Conservation (phyloP, 768 basidiomycete species). For the Lactarius pseudohatsudake region DNA sequence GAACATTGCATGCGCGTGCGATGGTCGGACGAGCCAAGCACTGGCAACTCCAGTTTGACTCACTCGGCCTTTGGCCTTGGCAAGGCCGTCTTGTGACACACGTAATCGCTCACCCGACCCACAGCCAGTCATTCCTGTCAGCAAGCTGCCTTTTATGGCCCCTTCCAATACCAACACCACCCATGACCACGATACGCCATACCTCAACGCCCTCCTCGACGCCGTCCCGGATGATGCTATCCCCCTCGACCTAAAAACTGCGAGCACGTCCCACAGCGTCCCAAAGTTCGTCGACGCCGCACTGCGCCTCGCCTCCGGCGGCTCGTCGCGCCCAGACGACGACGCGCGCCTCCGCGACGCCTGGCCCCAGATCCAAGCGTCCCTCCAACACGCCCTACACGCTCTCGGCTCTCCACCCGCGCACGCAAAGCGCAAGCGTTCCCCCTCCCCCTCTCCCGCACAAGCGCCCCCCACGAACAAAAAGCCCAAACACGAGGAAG, state of each 20-base stretch:
- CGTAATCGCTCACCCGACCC: background rate
- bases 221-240: conserved; percentile 12
- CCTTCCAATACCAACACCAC: background rate
- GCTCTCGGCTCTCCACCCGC: conserved; percentile 1
- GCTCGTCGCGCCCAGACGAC: conserved; percentile 15
- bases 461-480: conserved; percentile 2
- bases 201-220: conserved; percentile 21
- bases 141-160: background rate
- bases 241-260: conserved; percentile 1
- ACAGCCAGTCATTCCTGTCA: no score
- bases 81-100: background rate
- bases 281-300: conserved; percentile 18
- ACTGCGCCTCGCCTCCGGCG: conserved; percentile 16
- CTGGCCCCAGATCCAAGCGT: conserved; percentile 18
- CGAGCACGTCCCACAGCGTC: background rate
- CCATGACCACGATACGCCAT: conserved; percentile 1
- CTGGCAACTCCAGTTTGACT: background rate
- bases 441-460: background rate
- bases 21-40: background rate
- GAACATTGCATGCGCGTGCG: background rate
- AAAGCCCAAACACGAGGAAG: conserved; percentile 14
- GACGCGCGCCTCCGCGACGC: conserved; percentile 14
- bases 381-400: conserved; percentile 10
- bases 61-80: background rate
- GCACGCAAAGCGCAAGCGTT: conserved; percentile 20